These are phyloP conservation scores for slime mould (Dictyostelium discoideum) DNA, from an alignment of 78 protist genomes.

Conservation along the genomic window dicty_2.7 NC_007088.5:5873001-5873500, in stretches of 20 bases:
- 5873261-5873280: neutral
- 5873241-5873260: conserved; percentile 32
- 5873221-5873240: conserved; percentile 52
- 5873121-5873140: neutral
- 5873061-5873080: neutral
- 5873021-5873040: conserved; percentile 72
- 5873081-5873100: neutral
- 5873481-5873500: neutral
- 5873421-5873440: neutral
- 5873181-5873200: conserved; percentile 34
- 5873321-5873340: neutral
- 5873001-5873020: conserved; percentile 80
- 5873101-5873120: conserved; percentile 18
- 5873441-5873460: neutral
- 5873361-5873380: conserved; percentile 2
- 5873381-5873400: neutral
- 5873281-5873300: conserved; percentile 46
- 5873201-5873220: neutral
- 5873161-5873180: conserved; percentile 16
- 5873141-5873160: neutral
- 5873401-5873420: neutral
- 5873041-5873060: conserved; percentile 46
- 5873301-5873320: conserved; percentile 30
- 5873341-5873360: conserved; percentile 41
- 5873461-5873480: neutral